Evolutionary conservation across 495 filamentous ascomycete species (phyloP).

Genomic region (Penicillium ucsense): DNA sequence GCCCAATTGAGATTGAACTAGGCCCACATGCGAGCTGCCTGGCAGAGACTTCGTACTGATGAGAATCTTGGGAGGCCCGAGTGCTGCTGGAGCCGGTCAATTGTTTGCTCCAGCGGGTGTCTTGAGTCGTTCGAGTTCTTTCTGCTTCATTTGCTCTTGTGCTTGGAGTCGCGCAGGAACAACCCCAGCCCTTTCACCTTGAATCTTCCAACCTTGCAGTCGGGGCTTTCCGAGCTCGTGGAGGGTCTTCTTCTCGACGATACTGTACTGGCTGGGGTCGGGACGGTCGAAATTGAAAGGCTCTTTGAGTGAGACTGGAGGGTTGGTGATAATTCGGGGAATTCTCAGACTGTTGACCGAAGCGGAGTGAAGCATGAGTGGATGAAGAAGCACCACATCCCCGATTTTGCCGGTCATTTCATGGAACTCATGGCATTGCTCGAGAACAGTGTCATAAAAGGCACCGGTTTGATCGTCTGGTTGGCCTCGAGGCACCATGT

Average conservation of each 20-base stretch:
- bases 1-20: too few species aligned
- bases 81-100: neutral
- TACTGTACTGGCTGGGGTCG: slow-evolving; percentile 45
- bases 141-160: slow-evolving; percentile 30
- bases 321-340: slow-evolving; percentile 63
- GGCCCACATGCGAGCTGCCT: too few species aligned
- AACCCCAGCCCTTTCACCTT: slow-evolving; percentile 38
- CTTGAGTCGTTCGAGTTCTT: slow-evolving; percentile 13
- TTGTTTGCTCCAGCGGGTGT: neutral
- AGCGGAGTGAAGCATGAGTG: slow-evolving; percentile 63
- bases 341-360: slow-evolving; percentile 49
- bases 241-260: slow-evolving; percentile 63
- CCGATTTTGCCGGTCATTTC: slow-evolving; percentile 57
- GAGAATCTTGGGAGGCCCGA: neutral
- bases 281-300: slow-evolving; percentile 57
- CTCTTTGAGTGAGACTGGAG: slow-evolving; percentile 51
- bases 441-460: slow-evolving; percentile 47
- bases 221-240: slow-evolving; percentile 46
- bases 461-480: slow-evolving; percentile 28
- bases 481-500: slow-evolving; percentile 48
- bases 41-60: neutral
- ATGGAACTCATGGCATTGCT: slow-evolving; percentile 44
- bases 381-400: slow-evolving; percentile 62
- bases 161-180: slow-evolving; percentile 35
- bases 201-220: slow-evolving; percentile 53